Conservation (phyloP, 306 rosid genomes). For the Morella rubra region DNA sequence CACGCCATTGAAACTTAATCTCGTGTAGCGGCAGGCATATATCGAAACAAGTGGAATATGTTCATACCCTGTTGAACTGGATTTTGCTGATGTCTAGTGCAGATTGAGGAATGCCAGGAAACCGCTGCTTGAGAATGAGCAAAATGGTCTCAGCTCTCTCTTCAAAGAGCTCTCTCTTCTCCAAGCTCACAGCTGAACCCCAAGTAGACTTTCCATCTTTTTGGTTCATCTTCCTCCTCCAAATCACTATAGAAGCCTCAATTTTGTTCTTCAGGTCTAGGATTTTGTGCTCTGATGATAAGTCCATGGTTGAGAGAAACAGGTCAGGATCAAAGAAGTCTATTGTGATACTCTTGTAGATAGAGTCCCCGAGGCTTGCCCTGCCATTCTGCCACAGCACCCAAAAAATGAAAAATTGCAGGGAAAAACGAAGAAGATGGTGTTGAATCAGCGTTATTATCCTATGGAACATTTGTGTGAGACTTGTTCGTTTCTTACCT, state of each 20-base stretch:
- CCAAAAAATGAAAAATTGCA: neutral
- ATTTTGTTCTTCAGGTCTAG: conserved; percentile 87
- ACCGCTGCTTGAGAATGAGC: conserved; percentile 80
- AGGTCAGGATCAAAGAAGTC: conserved; percentile 92
- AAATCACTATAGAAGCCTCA: conserved; percentile 94
- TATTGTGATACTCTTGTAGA: conserved; percentile 75
- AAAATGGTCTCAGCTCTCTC: conserved; percentile 96
- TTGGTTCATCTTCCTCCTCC: conserved; percentile 96
- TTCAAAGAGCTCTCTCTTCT: conserved; percentile 92
- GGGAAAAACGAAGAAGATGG: neutral
- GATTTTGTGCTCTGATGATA: conserved; percentile 90
- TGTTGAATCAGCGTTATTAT: neutral
- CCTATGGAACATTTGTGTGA: neutral
- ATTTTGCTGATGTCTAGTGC: conserved; percentile 95
- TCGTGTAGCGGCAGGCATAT: neutral
- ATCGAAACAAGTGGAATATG: neutral
- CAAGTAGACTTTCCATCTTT: conserved; percentile 89
- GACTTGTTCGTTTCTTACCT: conserved; percentile 46
- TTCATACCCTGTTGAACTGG: conserved; percentile 67
- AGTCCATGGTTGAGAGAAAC: conserved; percentile 71
- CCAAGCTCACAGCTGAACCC: conserved; percentile 94
- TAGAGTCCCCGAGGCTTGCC: conserved; percentile 86
- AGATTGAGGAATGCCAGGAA: conserved; percentile 92
- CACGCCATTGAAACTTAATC: neutral
- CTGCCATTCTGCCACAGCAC: conserved; percentile 71